Evolutionary conservation across 2,329 filamentous ascomycete genomes (phyloP).

Genomic region (Neospermospora avenae): DNA sequence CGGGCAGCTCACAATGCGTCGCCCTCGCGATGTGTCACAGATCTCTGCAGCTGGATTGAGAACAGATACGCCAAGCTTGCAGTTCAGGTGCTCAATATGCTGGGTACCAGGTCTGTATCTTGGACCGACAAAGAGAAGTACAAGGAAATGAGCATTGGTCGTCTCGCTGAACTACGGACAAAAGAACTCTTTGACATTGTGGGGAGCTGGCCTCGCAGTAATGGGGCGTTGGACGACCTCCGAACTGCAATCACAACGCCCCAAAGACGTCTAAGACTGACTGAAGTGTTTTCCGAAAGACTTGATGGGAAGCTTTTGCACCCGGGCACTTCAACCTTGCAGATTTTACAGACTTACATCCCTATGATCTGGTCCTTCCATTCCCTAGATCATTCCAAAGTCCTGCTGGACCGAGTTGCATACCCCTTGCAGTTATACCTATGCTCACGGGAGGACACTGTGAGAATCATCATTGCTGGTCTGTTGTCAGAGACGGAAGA

Average conservation of each 20-base stretch:
- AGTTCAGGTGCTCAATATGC: conserved; percentile 53
- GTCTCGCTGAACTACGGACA: conserved; percentile 66
- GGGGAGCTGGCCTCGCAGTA: conserved; percentile 68
- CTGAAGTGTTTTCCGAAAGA: conserved; percentile 63
- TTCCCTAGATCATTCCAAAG: conserved; percentile 71
- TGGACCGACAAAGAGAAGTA: conserved; percentile 62
- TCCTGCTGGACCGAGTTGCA: conserved; percentile 71
- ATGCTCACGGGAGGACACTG: conserved; percentile 73
- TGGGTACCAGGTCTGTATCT: conserved; percentile 39
- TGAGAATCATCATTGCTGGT: conserved; percentile 72
- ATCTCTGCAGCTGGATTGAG: conserved; percentile 65
- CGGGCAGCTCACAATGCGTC: conserved; percentile 35
- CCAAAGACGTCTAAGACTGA: conserved; percentile 66
- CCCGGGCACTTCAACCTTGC: conserved; percentile 70
- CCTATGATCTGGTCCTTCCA: conserved; percentile 76
- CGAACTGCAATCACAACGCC: conserved; percentile 66
- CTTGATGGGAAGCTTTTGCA: conserved; percentile 67
- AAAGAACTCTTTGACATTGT: conserved; percentile 77
- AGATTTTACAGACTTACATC: conserved; percentile 75
- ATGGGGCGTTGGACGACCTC: conserved; percentile 71
- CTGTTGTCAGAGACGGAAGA: conserved; percentile 61
- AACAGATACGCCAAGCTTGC: conserved; percentile 63
- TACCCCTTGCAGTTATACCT: conserved; percentile 72
- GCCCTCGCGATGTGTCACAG: conserved; percentile 53
- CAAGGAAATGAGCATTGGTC: conserved; percentile 66